A percentile compares a stretch with the other conserved stretches of the same genome.
Evolutionary conservation across 805 yeast species (phyloP).

Genomic region (Candida glaebosa): DNA sequence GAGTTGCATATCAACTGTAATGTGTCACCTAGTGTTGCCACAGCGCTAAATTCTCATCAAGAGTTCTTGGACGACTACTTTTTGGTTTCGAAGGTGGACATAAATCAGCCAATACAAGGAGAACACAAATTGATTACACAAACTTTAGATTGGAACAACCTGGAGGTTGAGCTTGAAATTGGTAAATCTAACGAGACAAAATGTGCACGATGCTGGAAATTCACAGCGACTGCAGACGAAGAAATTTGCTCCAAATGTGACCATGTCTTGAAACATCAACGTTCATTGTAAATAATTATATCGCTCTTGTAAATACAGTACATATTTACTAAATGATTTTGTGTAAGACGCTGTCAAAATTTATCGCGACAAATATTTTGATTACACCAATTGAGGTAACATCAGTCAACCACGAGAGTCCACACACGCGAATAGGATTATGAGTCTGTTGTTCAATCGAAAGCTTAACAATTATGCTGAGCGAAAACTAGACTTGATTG

Average conservation of each 20-base stretch:
- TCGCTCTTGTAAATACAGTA: neutral
- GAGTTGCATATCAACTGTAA: constrained; percentile 49
- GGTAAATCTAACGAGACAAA: constrained; percentile 48
- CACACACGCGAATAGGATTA: no score
- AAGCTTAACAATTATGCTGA: constrained; percentile 18
- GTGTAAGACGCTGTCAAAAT: neutral
- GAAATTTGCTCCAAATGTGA: constrained; percentile 67
- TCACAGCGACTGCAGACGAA: constrained; percentile 48
- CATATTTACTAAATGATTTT: no score
- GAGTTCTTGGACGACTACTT: constrained; percentile 42
- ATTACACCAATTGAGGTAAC: no score
- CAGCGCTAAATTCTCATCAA: constrained; percentile 18
- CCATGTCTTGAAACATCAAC: constrained; percentile 19
- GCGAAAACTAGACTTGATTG: constrained; percentile 13
- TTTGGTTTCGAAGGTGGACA: constrained; percentile 58
- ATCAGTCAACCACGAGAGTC: no score
- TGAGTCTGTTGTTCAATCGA: constrained; percentile 13
- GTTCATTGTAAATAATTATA: neutral
- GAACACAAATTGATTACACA: constrained; percentile 4
- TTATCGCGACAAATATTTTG: neutral
- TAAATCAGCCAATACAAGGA: constrained; percentile 19
- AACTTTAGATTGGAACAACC: constrained; percentile 15
- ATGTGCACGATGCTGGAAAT: constrained; percentile 97
- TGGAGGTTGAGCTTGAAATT: constrained; percentile 26
- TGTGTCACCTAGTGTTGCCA: constrained; percentile 11